Evolutionary conservation across 495 filamentous ascomycete species (phyloP).

Genomic region (Talaromyces thailandensis): DNA sequence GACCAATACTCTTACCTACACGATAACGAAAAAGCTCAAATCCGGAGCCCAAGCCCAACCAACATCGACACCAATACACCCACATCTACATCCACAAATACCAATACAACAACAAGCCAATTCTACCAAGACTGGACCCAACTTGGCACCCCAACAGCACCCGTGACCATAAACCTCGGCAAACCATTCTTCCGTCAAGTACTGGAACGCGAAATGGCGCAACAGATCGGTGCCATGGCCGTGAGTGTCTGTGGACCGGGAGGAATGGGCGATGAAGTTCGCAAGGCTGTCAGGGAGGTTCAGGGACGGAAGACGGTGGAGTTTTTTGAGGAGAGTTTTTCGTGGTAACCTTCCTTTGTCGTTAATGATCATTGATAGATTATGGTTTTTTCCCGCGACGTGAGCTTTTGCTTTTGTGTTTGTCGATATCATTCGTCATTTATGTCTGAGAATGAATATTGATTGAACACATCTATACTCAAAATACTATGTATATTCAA

Average conservation of each 20-base stretch:
- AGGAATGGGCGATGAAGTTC: constrained; percentile 34
- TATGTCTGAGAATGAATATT: not conserved
- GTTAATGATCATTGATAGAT: too few species aligned
- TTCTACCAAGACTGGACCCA: constrained; percentile 20
- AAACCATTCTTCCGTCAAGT: constrained; percentile 25
- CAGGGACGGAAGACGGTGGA: constrained; percentile 28
- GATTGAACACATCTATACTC: not conserved
- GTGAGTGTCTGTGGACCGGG: constrained; percentile 39
- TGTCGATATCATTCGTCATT: not conserved
- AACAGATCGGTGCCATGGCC: constrained; percentile 34
- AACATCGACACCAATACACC: constrained; percentile 9
- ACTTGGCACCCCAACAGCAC: constrained; percentile 14
- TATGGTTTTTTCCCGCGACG: not conserved
- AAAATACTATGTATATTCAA: not conserved
- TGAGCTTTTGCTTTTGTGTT: not conserved
- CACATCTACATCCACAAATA: constrained; percentile 17
- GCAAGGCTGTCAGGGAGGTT: constrained; percentile 25
- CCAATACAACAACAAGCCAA: constrained; percentile 11
- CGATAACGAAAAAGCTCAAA: not conserved
- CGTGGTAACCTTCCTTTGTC: constrained; percentile 33
- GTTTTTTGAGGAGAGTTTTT: constrained; percentile 36
- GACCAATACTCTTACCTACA: not conserved
- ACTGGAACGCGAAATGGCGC: constrained; percentile 25
- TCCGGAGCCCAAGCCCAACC: not conserved
- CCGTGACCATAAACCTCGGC: constrained; percentile 21